Percentiles rank a stretch among this genome's conserved stretches.
phyloP scores from a whole-genome alignment of 2,329 filamentous ascomycete species.

The Fusarium stilboides region DNA sequence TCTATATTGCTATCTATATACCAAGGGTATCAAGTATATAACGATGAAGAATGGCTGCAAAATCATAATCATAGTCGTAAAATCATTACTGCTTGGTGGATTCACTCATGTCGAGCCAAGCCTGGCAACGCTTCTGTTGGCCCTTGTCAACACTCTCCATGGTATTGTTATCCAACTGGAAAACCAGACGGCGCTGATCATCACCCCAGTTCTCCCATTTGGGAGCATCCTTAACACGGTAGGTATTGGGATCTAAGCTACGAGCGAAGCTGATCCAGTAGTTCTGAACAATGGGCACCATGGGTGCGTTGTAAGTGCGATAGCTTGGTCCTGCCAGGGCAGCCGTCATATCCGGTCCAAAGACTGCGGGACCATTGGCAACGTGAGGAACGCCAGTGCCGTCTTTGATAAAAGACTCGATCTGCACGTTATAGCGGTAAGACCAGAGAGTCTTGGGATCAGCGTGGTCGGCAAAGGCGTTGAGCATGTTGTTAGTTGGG shows the following conservation, averaged over 20 bases:
- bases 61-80: constrained; percentile 11
- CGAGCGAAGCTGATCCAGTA: constrained; percentile 67
- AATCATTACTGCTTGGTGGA: constrained; percentile 47
- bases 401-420: constrained; percentile 52
- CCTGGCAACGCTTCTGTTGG: constrained; percentile 57
- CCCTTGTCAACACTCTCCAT: constrained; percentile 58
- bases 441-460: constrained; percentile 56
- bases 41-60: constrained; percentile 1
- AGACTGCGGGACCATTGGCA: constrained; percentile 64
- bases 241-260: constrained; percentile 61
- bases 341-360: constrained; percentile 59
- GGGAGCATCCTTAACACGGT: constrained; percentile 54
- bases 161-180: constrained; percentile 57
- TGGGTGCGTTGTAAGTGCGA: constrained; percentile 59
- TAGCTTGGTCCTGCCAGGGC: constrained; percentile 54
- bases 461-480: constrained; percentile 48
- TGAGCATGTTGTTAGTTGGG: constrained; percentile 58
- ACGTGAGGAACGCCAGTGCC: constrained; percentile 66
- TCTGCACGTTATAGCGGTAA: constrained; percentile 66
- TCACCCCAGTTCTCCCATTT: constrained; percentile 60
- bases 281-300: constrained; percentile 64
- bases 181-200: constrained; percentile 53
- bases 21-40: constrained; percentile 38
- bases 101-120: constrained; percentile 59
- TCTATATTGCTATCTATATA: constrained; percentile 7